Conservation (phyloP, 768 basidiomycete genomes). For the Podaxis rugospora region DNA sequence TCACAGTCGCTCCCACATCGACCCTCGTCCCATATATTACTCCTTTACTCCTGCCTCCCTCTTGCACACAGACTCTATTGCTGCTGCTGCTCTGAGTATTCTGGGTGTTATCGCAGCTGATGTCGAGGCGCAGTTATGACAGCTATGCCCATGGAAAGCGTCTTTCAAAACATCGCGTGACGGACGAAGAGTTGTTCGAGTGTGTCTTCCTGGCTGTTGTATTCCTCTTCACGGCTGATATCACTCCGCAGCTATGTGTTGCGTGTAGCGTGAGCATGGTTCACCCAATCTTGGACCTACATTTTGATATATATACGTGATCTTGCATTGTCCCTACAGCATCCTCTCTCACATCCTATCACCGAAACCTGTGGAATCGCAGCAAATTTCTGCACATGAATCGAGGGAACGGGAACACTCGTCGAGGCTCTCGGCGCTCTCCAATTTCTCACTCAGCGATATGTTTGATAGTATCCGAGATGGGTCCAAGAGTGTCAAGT, state of each 20-base stretch:
- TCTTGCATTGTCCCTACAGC: conserved; percentile 33
- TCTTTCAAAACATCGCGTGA: conserved; percentile 69
- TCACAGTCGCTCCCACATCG: neutral
- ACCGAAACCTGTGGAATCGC: conserved; percentile 45
- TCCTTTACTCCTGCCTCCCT: neutral
- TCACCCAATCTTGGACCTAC: conserved; percentile 9
- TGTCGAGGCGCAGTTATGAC: conserved; percentile 78
- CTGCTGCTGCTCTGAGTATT: neutral
- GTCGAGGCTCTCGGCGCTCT: conserved; percentile 66
- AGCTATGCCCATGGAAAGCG: conserved; percentile 69
- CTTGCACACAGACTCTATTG: neutral
- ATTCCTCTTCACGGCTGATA: conserved; percentile 8
- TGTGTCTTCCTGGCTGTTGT: conserved; percentile 28
- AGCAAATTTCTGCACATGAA: conserved; percentile 21
- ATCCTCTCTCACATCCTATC: conserved; percentile 68
- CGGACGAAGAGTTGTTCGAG: conserved; percentile 87
- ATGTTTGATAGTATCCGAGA: conserved; percentile 59
- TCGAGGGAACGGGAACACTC: conserved; percentile 55
- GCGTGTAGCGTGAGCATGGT: conserved; percentile 70
- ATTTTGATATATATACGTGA: conserved; percentile 13
- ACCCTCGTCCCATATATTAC: neutral
- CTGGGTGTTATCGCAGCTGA: conserved; percentile 20
- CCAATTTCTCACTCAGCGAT: conserved; percentile 66
- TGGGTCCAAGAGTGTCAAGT: conserved; percentile 81
- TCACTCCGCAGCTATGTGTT: conserved; percentile 59